Conservation (phyloP, 306 rosid genomes). For the Pyrus pyrifolia region DNA sequence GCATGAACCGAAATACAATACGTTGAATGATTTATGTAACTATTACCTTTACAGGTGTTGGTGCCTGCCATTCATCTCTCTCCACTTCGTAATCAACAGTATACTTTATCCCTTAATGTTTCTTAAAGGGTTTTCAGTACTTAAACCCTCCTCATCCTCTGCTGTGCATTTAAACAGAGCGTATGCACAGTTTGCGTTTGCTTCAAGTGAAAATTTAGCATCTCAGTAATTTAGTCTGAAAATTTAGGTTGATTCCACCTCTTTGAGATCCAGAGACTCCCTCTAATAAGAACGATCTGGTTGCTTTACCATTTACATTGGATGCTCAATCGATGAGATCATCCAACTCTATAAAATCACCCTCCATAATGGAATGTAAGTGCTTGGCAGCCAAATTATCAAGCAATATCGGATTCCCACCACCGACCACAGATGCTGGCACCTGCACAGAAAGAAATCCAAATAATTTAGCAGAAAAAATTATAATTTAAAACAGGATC, state of each 20-base stretch:
- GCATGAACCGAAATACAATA: constrained; percentile 12
- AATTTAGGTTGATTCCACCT: constrained; percentile 18
- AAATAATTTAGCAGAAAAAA: neutral
- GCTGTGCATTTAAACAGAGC: constrained; percentile 22
- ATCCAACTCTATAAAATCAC: constrained; percentile 55
- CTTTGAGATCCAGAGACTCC: constrained; percentile 13
- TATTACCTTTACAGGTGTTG: constrained; percentile 35
- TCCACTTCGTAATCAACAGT: constrained; percentile 20
- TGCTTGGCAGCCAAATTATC: constrained; percentile 19
- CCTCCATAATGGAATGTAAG: constrained; percentile 34
- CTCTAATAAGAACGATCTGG: neutral
- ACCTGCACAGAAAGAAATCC: too few relatives aligned
- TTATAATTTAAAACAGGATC: neutral
- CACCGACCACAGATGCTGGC: constrained; percentile 20
- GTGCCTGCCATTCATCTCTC: constrained; percentile 26
- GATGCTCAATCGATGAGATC: constrained; percentile 39
- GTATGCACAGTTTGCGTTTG: constrained; percentile 15
- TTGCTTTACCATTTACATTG: neutral
- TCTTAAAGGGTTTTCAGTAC: constrained; percentile 17
- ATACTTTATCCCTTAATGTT: constrained; percentile 10
- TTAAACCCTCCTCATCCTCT: constrained; percentile 18
- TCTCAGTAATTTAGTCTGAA: constrained; percentile 16
- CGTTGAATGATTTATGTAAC: constrained; percentile 12
- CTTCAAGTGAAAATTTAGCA: neutral
- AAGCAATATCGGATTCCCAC: constrained; percentile 12